Evolutionary conservation across 2,329 filamentous ascomycete genomes (phyloP).

Genomic region (Monilinia vaccinii-corymbosi): DNA sequence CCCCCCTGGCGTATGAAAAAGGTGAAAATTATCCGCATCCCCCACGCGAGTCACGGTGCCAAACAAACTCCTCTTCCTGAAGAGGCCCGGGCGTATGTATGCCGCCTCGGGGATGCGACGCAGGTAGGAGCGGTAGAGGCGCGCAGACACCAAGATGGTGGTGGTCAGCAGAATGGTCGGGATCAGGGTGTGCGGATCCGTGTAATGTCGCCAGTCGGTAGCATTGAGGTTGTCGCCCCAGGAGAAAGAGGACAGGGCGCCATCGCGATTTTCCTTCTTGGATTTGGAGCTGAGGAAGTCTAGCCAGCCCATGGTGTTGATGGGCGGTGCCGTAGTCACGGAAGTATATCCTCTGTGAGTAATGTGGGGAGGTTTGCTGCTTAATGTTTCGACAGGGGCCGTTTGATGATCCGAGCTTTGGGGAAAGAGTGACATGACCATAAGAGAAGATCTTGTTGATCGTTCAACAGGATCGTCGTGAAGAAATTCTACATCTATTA

Average conservation of each 20-base stretch:
- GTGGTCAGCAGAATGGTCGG: conserved; percentile 46
- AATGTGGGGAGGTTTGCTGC: conserved; percentile 1
- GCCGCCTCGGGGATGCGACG: conserved; percentile 73
- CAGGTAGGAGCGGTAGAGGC: conserved; percentile 66
- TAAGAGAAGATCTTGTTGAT: too few relatives aligned
- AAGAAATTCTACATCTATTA: not conserved
- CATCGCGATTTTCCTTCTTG: conserved; percentile 18
- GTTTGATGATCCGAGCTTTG: conserved; percentile 5
- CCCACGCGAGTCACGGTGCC: conserved; percentile 89
- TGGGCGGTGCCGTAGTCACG: conserved; percentile 5
- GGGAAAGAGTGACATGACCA: not conserved
- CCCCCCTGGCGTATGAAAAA: conserved; percentile 94
- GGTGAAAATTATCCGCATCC: conserved; percentile 89
- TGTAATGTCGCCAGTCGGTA: conserved; percentile 45
- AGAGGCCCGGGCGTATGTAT: conserved; percentile 66
- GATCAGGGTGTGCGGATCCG: conserved; percentile 44
- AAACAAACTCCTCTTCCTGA: conserved; percentile 67
- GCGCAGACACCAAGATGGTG: conserved; percentile 43
- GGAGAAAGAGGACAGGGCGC: conserved; percentile 30
- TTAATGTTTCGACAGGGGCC: not conserved
- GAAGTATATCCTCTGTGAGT: not conserved
- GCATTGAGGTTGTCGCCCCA: conserved; percentile 38
- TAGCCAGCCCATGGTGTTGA: conserved; percentile 38
- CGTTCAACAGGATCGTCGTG: too few relatives aligned
- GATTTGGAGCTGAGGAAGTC: conserved; percentile 34